Base-by-base conservation (phyloP, 2,329 filamentous ascomycete species). In the Metarhizium anisopliae region DNA sequence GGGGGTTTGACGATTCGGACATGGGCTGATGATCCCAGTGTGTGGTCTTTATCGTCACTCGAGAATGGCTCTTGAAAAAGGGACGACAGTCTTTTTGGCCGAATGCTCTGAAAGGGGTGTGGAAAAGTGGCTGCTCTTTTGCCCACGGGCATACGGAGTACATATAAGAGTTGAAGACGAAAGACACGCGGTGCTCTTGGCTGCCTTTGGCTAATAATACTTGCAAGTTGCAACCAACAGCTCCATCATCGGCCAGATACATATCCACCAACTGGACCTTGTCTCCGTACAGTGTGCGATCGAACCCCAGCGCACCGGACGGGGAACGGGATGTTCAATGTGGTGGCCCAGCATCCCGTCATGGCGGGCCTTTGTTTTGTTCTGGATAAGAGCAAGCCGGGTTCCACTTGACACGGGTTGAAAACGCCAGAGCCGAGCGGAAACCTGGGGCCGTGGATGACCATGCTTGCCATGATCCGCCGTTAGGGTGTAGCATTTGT, bases 251-350 rank as follows among this genome's bases (percentile, higher is more conserved):
- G 25, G 25, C 25, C 4, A 25, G 25, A 25, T 25, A 25, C 14
- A 52, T 30, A 40, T 25, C 10, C 35, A 11, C 49, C 11, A n/a
- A 18, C 5, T 36, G 16, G 14, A 40, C 40, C 50, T 29, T 18
- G 50, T 38, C 36, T 42, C 45, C 30, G 51, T 51, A 50, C 45
- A 55, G 55, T 47, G 51, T 53, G 38, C 32, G 42, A 30, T 29
- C 38, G 4, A 47, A 14, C 32, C 10, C 29, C 55, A 47, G 52
- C 14, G 49, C 14, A 35, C 47, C 50, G 42, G 55, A 49, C 35
- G 43, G 42, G 52, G 52, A 36, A 52, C 47, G 47, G 52, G 55
- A 52, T 25, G 25, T 25, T 25, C 25, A 35, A 35, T 47, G 55
- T 54, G 49, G 55, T 51, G 55, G 51, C 47, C 25, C 25, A 25